A percentile compares a stretch with the other conserved stretches of the same genome.
Conservation (phyloP, 768 basidiomycete species). For the Auricularia cornea region DNA sequence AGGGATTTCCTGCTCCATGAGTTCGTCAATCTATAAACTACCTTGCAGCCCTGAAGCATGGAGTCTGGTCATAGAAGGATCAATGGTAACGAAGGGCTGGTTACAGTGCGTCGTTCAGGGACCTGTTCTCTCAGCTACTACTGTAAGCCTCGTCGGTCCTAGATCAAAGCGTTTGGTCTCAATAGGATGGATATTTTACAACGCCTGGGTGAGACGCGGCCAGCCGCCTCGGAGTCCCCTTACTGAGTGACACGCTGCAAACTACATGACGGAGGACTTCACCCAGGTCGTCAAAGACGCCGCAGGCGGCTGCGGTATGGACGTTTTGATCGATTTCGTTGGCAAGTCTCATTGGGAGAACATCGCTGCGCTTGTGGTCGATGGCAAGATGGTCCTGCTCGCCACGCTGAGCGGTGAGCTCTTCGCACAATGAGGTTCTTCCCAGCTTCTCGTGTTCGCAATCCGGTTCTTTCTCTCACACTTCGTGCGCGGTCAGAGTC, state of each 20-base stretch:
- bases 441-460: too few relatives aligned
- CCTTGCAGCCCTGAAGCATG: too few relatives aligned
- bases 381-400: slow-evolving; percentile 68
- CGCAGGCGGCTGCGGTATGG: slow-evolving; percentile 62
- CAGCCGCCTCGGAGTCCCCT: slow-evolving; percentile 64
- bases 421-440: too few relatives aligned
- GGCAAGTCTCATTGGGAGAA: slow-evolving; percentile 67
- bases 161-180: slow-evolving; percentile 77
- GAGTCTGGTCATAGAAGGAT: too few relatives aligned
- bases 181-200: slow-evolving; percentile 82
- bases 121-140: too few relatives aligned
- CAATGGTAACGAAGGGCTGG: slow-evolving; percentile 52
- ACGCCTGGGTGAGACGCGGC: slow-evolving; percentile 72
- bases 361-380: slow-evolving; percentile 60
- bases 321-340: slow-evolving; percentile 82
- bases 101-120: slow-evolving; percentile 44
- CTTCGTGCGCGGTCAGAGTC: too few relatives aligned
- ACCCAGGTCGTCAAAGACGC: slow-evolving; percentile 58
- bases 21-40: too few relatives aligned
- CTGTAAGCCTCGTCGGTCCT: not conserved
- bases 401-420: slow-evolving; percentile 65
- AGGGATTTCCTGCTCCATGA: too few relatives aligned
- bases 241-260: slow-evolving; percentile 66
- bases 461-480: too few relatives aligned
- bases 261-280: slow-evolving; percentile 83